Conservation (phyloP, 495 filamentous ascomycete genomes). For the Aspergillus haitiensis region DNA sequence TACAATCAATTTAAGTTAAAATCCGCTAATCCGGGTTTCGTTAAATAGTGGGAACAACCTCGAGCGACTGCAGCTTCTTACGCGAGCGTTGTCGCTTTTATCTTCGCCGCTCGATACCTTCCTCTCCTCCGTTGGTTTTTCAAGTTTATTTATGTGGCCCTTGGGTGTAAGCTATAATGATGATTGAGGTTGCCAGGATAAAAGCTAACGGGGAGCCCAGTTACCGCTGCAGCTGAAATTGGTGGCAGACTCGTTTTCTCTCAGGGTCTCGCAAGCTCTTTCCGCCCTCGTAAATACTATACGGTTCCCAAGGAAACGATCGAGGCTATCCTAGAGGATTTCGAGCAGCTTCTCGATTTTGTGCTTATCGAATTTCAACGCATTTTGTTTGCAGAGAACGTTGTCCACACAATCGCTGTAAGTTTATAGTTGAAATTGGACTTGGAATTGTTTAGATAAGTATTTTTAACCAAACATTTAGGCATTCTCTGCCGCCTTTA, state of each 20-base stretch:
- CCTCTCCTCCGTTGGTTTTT: conserved; percentile 85
- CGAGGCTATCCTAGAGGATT: conserved; percentile 75
- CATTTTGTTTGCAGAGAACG: conserved; percentile 91
- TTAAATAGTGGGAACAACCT: conserved; percentile 62
- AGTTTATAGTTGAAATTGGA: conserved; percentile 28
- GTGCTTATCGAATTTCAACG: conserved; percentile 96
- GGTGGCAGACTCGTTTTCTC: conserved; percentile 73
- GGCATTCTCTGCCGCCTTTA: conserved; percentile 76
- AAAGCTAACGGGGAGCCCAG: conserved; percentile 30
- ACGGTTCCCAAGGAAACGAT: conserved; percentile 83
- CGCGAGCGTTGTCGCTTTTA: conserved; percentile 67
- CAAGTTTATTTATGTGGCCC: conserved; percentile 72
- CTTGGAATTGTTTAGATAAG: neutral
- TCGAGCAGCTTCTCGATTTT: conserved; percentile 94
- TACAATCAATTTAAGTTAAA: neutral
- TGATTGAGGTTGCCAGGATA: neutral
- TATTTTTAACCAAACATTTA: conserved; percentile 31
- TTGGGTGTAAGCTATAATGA: conserved; percentile 56
- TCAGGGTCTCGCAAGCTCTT: conserved; percentile 76
- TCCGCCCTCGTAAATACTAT: conserved; percentile 91
- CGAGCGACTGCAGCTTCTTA: conserved; percentile 87
- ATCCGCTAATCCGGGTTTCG: conserved; percentile 2
- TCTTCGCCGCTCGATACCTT: conserved; percentile 88
- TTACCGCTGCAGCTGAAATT: conserved; percentile 75
- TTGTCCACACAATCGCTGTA: conserved; percentile 77